A percentile compares a stretch with the other conserved stretches of the same genome.
These are phyloP conservation scores for Fagus crenata DNA, from an alignment of 306 rosid genomes.

Conservation along the genomic window DNA sequence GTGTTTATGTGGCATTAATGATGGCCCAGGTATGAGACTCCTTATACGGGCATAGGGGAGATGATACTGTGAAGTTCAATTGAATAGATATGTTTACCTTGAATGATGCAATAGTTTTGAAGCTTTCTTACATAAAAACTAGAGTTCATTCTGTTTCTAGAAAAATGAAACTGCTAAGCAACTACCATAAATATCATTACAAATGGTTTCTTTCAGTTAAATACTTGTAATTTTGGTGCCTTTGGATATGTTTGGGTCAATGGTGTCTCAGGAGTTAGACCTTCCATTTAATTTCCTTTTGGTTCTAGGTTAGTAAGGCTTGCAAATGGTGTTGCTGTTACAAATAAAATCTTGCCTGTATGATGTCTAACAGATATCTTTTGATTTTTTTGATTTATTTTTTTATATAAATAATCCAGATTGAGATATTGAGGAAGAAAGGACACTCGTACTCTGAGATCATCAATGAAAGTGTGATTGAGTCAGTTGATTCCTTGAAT, in stretches of 20 bases:
- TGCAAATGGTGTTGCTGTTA: background rate
- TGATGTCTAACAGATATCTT: background rate
- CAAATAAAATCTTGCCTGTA: background rate
- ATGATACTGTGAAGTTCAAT: background rate
- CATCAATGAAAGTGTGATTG: slow-evolving; percentile 94
- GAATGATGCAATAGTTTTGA: background rate
- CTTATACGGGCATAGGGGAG: background rate
- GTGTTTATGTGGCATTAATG: slow-evolving; percentile 97
- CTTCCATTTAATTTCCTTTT: background rate
- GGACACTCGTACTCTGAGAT: slow-evolving; percentile 97
- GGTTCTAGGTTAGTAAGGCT: slow-evolving; percentile 1
- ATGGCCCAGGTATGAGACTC: slow-evolving; percentile 86
- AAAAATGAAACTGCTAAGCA: background rate
- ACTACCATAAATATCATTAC: background rate
- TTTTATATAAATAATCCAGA: slow-evolving; percentile 44
- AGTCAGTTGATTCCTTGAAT: slow-evolving; percentile 90
- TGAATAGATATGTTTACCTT: background rate
- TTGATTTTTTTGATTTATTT: background rate
- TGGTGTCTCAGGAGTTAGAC: slow-evolving; percentile 1
- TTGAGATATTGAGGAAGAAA: slow-evolving; percentile 90
- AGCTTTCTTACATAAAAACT: background rate
- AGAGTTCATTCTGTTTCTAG: background rate
- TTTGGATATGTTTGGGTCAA: background rate
- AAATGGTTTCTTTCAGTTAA: background rate
- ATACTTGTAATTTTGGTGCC: background rate